A percentile compares a stretch with the other conserved stretches of the same genome.
phyloP scores from a whole-genome alignment of 805 yeast genomes.

The Phaffomyces opuntiae region DNA sequence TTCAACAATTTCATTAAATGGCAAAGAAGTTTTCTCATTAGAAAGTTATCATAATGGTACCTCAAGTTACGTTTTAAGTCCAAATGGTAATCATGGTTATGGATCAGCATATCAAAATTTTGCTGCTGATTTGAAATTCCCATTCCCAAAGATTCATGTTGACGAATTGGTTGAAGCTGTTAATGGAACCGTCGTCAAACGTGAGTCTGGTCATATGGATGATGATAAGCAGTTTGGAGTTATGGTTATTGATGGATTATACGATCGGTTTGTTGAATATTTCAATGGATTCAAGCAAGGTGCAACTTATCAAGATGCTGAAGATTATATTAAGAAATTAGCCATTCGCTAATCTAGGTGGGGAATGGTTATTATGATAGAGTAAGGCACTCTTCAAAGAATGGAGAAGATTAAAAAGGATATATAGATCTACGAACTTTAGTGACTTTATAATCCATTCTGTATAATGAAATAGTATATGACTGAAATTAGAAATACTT shows the following conservation, averaged over 20 bases:
- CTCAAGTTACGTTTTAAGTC: slow-evolving; percentile 35
- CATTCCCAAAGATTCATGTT: slow-evolving; percentile 21
- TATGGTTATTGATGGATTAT: not conserved
- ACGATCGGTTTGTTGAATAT: not conserved
- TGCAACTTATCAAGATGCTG: too few relatives aligned
- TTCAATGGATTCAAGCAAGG: not conserved
- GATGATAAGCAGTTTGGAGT: too few relatives aligned
- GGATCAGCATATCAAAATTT: slow-evolving; percentile 30
- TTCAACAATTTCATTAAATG: slow-evolving; percentile 13
- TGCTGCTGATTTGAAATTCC: slow-evolving; percentile 16
- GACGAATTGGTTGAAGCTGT: slow-evolving; percentile 29
- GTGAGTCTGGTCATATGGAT: slow-evolving; percentile 10
- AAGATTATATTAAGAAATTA: not conserved
- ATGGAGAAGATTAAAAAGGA: too few relatives aligned
- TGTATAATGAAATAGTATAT: too few relatives aligned
- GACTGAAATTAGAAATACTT: too few relatives aligned
- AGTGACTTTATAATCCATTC: too few relatives aligned
- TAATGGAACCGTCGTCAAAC: slow-evolving; percentile 25
- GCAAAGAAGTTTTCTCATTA: slow-evolving; percentile 13
- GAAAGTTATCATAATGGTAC: slow-evolving; percentile 37
- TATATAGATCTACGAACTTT: too few relatives aligned
- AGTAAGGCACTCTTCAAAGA: too few relatives aligned
- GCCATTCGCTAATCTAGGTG: too few relatives aligned
- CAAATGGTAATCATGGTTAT: slow-evolving; percentile 40
- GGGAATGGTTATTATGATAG: too few relatives aligned